Evolutionary conservation across 2,329 filamentous ascomycete species (phyloP).

Genomic region (Cytospora piceae): DNA sequence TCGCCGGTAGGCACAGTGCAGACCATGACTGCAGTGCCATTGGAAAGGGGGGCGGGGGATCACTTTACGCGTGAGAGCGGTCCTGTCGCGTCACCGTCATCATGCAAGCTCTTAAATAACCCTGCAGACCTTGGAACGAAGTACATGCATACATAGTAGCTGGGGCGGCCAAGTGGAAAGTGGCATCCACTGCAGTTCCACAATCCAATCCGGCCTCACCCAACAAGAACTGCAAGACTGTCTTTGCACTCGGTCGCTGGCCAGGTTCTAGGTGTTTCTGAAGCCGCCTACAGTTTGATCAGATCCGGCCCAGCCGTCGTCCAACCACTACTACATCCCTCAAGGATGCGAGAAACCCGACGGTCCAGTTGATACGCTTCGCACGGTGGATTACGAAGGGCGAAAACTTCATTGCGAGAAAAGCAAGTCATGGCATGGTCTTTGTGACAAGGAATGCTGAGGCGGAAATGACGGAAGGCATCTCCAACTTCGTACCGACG

Average conservation of each 20-base stretch:
- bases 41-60: not conserved
- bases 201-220: not conserved
- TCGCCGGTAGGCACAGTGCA: slow-evolving; percentile 1
- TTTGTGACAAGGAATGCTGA: not conserved
- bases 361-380: not conserved
- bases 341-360: not conserved
- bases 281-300: not conserved
- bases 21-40: not conserved
- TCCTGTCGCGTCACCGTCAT: slow-evolving; percentile 4
- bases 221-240: not conserved
- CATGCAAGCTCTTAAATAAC: slow-evolving; percentile 3
- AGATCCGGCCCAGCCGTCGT: not conserved
- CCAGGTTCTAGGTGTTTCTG: slow-evolving; percentile 2
- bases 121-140: not conserved
- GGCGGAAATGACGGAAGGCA: not conserved
- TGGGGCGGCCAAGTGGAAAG: not conserved
- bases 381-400: not conserved
- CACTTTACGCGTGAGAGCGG: slow-evolving; percentile 1
- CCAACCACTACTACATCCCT: not conserved
- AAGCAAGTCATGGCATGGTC: not conserved
- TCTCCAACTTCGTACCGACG: not conserved
- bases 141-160: not conserved
- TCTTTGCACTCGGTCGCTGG: not conserved
- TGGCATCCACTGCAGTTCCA: not conserved
- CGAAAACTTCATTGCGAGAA: not conserved